Evolutionary conservation across 2,329 filamentous ascomycete species (phyloP).

Genomic region (Colletotrichum sidae): DNA sequence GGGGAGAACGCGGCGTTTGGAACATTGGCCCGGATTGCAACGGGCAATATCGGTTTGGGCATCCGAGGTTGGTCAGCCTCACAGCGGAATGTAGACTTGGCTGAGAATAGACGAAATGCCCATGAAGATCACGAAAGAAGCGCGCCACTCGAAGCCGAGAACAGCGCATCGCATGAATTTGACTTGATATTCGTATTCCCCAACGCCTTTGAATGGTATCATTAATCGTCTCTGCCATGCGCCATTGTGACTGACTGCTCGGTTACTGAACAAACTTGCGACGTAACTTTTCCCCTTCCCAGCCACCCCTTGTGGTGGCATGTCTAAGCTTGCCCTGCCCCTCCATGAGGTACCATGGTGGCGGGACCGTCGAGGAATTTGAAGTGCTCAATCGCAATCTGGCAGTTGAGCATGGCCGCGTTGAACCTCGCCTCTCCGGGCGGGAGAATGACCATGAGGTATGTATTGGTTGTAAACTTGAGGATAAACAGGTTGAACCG

Average conservation of each 20-base stretch:
- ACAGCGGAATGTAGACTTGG: constrained; percentile 33
- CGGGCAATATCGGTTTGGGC: constrained; percentile 6
- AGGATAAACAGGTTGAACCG: constrained; percentile 94
- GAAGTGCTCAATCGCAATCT: constrained; percentile 87
- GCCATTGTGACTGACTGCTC: constrained; percentile 13
- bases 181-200: constrained; percentile 4
- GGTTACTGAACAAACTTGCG: constrained; percentile 4
- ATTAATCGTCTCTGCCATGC: constrained; percentile 36
- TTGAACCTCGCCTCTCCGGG: constrained; percentile 94
- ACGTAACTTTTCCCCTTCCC: not conserved
- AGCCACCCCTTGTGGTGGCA: not conserved
- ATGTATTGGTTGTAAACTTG: constrained; percentile 97
- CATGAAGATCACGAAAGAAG: not conserved
- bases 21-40: constrained; percentile 19
- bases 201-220: constrained; percentile 37
- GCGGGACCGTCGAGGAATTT: constrained; percentile 69
- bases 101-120: constrained; percentile 25
- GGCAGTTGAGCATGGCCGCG: constrained; percentile 88
- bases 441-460: constrained; percentile 91
- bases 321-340: constrained; percentile 17
- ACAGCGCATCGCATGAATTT: not conserved
- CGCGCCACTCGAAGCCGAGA: too few species aligned
- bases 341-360: constrained; percentile 38
- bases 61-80: constrained; percentile 25
- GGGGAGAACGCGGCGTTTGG: constrained; percentile 32